phyloP scores from a whole-genome alignment of 495 filamentous ascomycete species.

The Neurospora tetraspora region DNA sequence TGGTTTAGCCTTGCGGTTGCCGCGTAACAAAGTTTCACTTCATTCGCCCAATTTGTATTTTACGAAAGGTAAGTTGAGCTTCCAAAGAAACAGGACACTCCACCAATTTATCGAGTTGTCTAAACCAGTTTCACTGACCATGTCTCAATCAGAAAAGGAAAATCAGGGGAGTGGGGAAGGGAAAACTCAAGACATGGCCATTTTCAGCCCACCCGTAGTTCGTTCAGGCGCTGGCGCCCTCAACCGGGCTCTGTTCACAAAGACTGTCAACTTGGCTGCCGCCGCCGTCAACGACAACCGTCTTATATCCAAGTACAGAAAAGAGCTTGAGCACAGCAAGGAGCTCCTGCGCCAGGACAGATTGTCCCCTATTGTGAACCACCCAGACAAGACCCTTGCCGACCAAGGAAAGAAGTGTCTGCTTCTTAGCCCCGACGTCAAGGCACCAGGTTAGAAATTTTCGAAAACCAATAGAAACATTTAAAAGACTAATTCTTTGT shows the following conservation, averaged over 20 bases:
- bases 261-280: conserved; percentile 63
- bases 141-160: background rate
- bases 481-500: conserved; percentile 6
- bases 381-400: conserved; percentile 45
- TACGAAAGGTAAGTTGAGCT: background rate
- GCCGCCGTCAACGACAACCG: conserved; percentile 62
- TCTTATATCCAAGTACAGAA: conserved; percentile 58
- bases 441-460: conserved; percentile 46
- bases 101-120: conserved; percentile 17
- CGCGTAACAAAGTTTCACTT: background rate
- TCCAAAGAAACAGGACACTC: background rate
- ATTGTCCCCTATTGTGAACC: conserved; percentile 44
- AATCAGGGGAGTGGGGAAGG: background rate
- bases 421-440: conserved; percentile 61
- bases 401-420: conserved; percentile 56
- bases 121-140: background rate
- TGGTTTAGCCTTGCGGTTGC: background rate
- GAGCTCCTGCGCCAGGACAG: conserved; percentile 48
- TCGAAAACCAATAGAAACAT: background rate
- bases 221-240: conserved; percentile 54
- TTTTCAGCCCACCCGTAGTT: conserved; percentile 71
- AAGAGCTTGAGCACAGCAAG: conserved; percentile 42
- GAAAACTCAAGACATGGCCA: conserved; percentile 22
- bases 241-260: conserved; percentile 75
- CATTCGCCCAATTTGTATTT: conserved; percentile 2